These are phyloP conservation scores for Monoraphidium neglectum DNA, from an alignment of 139 green algal genomes.

Conservation along the genomic window DNA sequence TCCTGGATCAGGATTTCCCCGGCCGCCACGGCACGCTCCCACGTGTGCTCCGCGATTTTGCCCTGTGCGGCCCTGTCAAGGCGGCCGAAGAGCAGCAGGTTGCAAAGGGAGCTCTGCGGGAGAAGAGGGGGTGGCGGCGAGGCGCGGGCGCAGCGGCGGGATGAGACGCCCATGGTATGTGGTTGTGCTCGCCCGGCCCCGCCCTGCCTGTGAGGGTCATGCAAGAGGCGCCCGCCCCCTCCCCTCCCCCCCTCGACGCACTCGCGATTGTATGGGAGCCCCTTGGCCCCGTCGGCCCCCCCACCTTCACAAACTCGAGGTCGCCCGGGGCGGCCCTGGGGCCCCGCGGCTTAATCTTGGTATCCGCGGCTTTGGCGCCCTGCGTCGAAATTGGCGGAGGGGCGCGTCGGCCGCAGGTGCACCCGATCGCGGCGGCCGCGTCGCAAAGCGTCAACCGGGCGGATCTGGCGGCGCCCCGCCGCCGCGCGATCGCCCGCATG, in stretches of 20 bases:
- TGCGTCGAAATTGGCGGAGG: no score
- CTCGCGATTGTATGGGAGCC: no score
- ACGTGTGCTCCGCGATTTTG: conserved; percentile 65
- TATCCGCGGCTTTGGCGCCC: conserved; percentile 28
- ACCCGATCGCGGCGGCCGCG: no score
- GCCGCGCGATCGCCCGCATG: no score
- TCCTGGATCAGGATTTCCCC: conserved; percentile 92
- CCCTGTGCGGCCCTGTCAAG: conserved; percentile 59
- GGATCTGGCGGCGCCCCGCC: no score
- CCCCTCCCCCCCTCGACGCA: no score
- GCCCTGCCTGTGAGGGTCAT: not conserved
- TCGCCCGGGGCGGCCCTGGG: conserved; percentile 23
- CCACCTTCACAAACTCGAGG: conserved; percentile 44
- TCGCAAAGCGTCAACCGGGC: no score
- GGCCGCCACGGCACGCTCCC: conserved; percentile 34
- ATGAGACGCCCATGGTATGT: not conserved
- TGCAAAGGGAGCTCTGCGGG: conserved; percentile 70
- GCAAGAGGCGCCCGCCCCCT: not conserved
- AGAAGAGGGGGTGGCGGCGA: not conserved
- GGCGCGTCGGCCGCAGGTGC: no score
- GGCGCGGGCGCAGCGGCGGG: not conserved
- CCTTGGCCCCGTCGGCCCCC: not conserved
- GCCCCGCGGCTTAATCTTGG: conserved; percentile 13
- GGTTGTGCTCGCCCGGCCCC: no score
- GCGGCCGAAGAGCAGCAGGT: conserved; percentile 85